A percentile compares a stretch with the other conserved stretches of the same genome.
phyloP scores from a whole-genome alignment of 192 early-diverging fungal species.

The Coemansia biformis region DNA sequence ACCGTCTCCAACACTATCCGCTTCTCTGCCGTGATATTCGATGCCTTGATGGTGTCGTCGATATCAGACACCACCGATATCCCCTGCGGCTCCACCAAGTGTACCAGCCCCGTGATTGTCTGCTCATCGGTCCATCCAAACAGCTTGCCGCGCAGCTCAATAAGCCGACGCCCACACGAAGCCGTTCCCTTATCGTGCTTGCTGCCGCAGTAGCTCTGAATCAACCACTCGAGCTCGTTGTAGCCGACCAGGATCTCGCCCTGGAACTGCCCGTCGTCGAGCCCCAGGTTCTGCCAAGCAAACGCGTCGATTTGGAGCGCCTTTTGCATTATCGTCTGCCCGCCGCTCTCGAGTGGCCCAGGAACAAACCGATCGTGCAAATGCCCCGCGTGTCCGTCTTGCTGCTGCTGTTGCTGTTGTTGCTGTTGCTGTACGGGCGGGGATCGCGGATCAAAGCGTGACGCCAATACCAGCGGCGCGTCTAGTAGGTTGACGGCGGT shows the following conservation, averaged over 20 bases:
- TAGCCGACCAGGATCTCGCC: constrained; percentile 46
- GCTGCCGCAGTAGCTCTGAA: constrained; percentile 26
- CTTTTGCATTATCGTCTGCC: constrained; percentile 37
- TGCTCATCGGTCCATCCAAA: constrained; percentile 15
- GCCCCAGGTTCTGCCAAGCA: constrained; percentile 35
- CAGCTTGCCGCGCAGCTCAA: constrained; percentile 36
- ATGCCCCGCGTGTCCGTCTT: not conserved
- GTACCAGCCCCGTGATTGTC: constrained; percentile 22
- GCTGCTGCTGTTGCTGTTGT: constrained; percentile 10
- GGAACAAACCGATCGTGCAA: constrained; percentile 15
- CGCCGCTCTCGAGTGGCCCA: constrained; percentile 4
- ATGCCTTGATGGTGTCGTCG: constrained; percentile 91
- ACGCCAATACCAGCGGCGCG: constrained; percentile 39
- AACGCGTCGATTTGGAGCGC: constrained; percentile 46
- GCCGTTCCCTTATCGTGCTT: not conserved
- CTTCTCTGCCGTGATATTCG: constrained; percentile 64
- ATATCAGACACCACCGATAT: constrained; percentile 79
- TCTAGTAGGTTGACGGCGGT: constrained; percentile 31
- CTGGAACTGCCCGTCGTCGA: constrained; percentile 39
- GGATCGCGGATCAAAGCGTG: not conserved
- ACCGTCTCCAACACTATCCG: constrained; percentile 56
- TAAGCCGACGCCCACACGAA: constrained; percentile 12
- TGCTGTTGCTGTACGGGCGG: too few species aligned
- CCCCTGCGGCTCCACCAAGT: constrained; percentile 56
- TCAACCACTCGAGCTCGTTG: constrained; percentile 49